Percentiles rank a stretch among this genome's conserved stretches.
Evolutionary conservation across 768 basidiomycete genomes (phyloP).

Genomic region (Mycena pura): DNA sequence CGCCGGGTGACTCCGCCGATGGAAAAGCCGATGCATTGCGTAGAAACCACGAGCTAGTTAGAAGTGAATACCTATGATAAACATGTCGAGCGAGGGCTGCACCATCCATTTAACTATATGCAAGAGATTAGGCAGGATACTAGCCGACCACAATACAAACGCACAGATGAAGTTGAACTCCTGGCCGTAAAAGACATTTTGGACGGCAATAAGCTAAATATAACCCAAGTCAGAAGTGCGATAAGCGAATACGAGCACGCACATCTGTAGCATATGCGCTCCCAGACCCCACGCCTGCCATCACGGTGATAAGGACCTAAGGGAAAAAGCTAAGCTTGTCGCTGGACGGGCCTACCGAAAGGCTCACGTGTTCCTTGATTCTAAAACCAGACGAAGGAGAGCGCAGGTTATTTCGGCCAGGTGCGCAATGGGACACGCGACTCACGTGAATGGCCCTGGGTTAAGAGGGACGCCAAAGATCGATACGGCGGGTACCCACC

Average conservation of each 20-base stretch:
- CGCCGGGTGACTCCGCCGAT: constrained; percentile 65
- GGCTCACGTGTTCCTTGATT: constrained; percentile 64
- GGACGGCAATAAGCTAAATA: constrained; percentile 65
- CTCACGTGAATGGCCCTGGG: constrained; percentile 69
- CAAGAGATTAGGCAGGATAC: neutral
- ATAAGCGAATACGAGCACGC: neutral
- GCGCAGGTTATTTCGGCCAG: neutral
- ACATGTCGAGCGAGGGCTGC: neutral
- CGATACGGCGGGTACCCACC: constrained; percentile 56
- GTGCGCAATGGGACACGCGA: neutral
- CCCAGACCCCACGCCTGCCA: constrained; percentile 62
- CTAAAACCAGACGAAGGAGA: neutral
- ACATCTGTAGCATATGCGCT: constrained; percentile 68
- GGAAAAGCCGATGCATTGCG: constrained; percentile 69
- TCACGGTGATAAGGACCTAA: constrained; percentile 71
- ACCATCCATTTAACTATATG: constrained; percentile 21
- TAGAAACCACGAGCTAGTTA: constrained; percentile 68
- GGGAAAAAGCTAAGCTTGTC: neutral
- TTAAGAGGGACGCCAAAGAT: constrained; percentile 70
- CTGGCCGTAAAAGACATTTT: constrained; percentile 72
- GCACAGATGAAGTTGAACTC: constrained; percentile 56
- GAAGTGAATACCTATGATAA: neutral
- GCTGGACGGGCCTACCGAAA: neutral
- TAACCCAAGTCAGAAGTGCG: neutral
- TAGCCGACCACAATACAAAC: neutral